Evolutionary conservation across 148 eudicot genomes (phyloP).

Genomic region (Heliosperma pusillum): DNA sequence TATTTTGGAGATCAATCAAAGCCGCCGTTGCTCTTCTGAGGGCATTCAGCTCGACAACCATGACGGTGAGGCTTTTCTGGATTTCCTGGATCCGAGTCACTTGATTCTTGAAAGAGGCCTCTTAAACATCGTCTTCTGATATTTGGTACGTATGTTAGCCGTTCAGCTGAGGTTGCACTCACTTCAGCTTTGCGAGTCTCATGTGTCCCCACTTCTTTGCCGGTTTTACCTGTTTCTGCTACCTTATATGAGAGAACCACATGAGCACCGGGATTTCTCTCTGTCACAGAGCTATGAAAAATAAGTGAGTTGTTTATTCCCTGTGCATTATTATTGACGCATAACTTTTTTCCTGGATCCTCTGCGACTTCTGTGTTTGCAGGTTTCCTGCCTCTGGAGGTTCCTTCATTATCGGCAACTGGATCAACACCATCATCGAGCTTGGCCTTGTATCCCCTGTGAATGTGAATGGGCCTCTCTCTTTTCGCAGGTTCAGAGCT

Average conservation of each 20-base stretch:
- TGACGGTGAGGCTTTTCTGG: slow-evolving; percentile 61
- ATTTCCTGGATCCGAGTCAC: slow-evolving; percentile 56
- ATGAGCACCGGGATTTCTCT: slow-evolving; percentile 66
- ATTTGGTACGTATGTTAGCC: slow-evolving; percentile 50
- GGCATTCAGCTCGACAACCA: slow-evolving; percentile 51
- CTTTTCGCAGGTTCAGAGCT: slow-evolving; percentile 35
- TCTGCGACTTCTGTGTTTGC: slow-evolving; percentile 29
- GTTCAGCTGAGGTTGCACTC: slow-evolving; percentile 39
- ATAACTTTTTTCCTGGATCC: slow-evolving; percentile 37
- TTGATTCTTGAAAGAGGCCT: slow-evolving; percentile 67
- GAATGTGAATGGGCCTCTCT: slow-evolving; percentile 52
- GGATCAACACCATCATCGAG: slow-evolving; percentile 36
- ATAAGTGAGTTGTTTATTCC: slow-evolving; percentile 70
- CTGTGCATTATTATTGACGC: slow-evolving; percentile 73
- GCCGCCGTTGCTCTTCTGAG: slow-evolving; percentile 34
- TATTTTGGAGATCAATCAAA: slow-evolving; percentile 33
- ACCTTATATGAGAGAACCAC: slow-evolving; percentile 24
- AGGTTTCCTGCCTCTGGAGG: slow-evolving; percentile 25
- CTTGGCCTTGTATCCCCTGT: slow-evolving; percentile 55
- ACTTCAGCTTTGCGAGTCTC: slow-evolving; percentile 40
- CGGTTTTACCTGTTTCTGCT: slow-evolving; percentile 24
- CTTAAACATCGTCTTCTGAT: slow-evolving; percentile 63
- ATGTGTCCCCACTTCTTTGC: slow-evolving; percentile 16
- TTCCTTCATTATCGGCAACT: slow-evolving; percentile 46
- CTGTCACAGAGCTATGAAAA: slow-evolving; percentile 42